These are phyloP conservation scores for Kodamaea sagamina DNA, from an alignment of 805 yeast species.

Conservation along the genomic window DNA sequence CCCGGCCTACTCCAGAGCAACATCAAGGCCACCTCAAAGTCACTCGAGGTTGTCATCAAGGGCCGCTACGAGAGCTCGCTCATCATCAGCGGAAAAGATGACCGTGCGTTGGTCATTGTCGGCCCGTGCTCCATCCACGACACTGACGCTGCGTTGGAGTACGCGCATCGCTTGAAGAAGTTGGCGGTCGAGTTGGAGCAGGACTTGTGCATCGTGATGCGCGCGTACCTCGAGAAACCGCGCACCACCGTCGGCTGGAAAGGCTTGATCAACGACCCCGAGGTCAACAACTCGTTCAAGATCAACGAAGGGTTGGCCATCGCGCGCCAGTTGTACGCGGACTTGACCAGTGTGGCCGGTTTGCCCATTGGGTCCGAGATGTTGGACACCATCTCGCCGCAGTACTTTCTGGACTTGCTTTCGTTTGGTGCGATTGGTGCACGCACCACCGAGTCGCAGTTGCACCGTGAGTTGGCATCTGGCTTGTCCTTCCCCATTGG, in stretches of 20 bases:
- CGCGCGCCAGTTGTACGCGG: conserved; percentile 81
- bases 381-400: conserved; percentile 98
- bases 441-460: conserved; percentile 96
- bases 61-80: conserved; percentile 81
- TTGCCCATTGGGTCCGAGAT: conserved; percentile 95
- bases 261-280: conserved; percentile 96
- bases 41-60: conserved; percentile 62
- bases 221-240: conserved; percentile 97
- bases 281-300: conserved; percentile 86
- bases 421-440: conserved; percentile 99
- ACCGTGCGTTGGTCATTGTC: conserved; percentile 81
- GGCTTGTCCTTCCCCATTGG: conserved; percentile 99
- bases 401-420: conserved; percentile 85
- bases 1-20: conserved; percentile 91
- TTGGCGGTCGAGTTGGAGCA: conserved; percentile 68
- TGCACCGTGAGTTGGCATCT: conserved; percentile 96
- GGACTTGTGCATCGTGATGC: conserved; percentile 87
- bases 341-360: conserved; percentile 68
- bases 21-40: conserved; percentile 60
- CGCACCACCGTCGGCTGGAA: conserved; percentile 99
- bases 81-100: conserved; percentile 74
- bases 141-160: conserved; percentile 83
- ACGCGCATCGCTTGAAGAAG: conserved; percentile 67
- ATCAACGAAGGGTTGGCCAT: conserved; percentile 92
- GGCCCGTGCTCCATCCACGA: conserved; percentile 99